phyloP scores from a whole-genome alignment of 129 eudicot species.

The Artemisia annua region DNA sequence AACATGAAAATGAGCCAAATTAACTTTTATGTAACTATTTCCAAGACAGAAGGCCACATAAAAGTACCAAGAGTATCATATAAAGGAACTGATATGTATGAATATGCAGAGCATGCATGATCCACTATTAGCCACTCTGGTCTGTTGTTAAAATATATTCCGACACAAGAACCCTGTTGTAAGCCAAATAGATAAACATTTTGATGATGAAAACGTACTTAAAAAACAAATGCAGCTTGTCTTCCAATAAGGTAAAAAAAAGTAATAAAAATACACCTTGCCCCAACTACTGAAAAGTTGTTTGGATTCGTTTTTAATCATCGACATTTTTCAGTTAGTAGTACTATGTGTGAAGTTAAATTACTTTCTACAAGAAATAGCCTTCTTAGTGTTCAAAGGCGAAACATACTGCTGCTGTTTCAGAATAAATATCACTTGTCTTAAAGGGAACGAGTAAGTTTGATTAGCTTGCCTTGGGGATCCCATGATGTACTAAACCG shows the following conservation, averaged over 20 bases:
- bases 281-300: no score
- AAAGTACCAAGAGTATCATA: conserved; percentile 77
- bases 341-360: no score
- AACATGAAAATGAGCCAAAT: neutral
- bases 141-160: conserved; percentile 75
- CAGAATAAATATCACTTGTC: no score
- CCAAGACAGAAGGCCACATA: neutral
- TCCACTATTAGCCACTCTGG: conserved; percentile 87
- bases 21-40: no score
- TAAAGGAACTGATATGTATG: conserved; percentile 72
- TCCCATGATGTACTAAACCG: conserved; percentile 59
- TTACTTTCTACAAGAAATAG: no score
- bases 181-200: neutral
- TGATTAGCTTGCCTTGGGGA: conserved; percentile 56
- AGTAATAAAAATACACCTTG: no score
- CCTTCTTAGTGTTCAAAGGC: no score
- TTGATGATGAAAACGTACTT: no score
- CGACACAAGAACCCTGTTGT: conserved; percentile 72
- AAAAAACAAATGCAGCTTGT: conserved; percentile 5
- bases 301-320: no score
- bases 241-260: no score
- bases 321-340: no score
- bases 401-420: no score
- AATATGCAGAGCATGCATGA: conserved; percentile 89
- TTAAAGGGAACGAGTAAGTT: neutral